A percentile compares a stretch with the other conserved stretches of the same genome.
These are phyloP conservation scores for Calendula officinalis DNA, from an alignment of 129 eudicot species.

Conservation along the genomic window DNA sequence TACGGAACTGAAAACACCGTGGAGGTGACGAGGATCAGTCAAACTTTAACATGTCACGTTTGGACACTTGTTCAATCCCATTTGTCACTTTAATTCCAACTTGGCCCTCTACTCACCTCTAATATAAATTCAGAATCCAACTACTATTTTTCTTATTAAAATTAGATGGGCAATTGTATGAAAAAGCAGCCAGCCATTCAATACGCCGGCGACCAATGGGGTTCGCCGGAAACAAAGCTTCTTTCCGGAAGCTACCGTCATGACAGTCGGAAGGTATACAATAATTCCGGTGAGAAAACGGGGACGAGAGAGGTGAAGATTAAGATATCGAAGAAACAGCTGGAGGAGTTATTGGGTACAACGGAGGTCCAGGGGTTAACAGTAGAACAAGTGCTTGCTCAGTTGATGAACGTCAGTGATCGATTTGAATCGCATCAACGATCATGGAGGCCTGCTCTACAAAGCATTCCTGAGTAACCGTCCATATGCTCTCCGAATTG, in stretches of 20 bases:
- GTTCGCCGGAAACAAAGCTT: background rate
- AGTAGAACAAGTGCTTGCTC: conserved; percentile 34
- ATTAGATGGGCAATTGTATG: conserved; percentile 48
- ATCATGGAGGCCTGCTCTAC: conserved; percentile 55
- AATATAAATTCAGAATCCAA: conserved; percentile 21
- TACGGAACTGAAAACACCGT: conserved; percentile 4
- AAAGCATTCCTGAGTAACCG: conserved; percentile 42
- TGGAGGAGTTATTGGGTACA: conserved; percentile 42
- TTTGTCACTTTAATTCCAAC: conserved; percentile 28
- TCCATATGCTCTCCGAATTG: background rate
- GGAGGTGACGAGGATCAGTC: background rate
- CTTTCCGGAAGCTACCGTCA: background rate
- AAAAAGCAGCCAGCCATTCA: conserved; percentile 31
- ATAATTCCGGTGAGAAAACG: background rate
- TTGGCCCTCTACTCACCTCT: conserved; percentile 10
- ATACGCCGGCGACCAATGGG: conserved; percentile 30
- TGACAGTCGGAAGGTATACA: background rate
- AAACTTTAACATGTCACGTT: conserved; percentile 24
- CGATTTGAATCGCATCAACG: conserved; percentile 32
- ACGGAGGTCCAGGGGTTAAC: conserved; percentile 39
- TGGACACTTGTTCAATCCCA: conserved; percentile 4
- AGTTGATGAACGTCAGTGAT: conserved; percentile 36
- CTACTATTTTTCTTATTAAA: background rate
- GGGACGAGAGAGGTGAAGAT: conserved; percentile 46
- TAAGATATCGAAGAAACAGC: conserved; percentile 52